Percentiles rank a stretch among this genome's conserved stretches.
Conservation (phyloP, 2,329 filamentous ascomycete species). For the Aschersonia sp. region DNA sequence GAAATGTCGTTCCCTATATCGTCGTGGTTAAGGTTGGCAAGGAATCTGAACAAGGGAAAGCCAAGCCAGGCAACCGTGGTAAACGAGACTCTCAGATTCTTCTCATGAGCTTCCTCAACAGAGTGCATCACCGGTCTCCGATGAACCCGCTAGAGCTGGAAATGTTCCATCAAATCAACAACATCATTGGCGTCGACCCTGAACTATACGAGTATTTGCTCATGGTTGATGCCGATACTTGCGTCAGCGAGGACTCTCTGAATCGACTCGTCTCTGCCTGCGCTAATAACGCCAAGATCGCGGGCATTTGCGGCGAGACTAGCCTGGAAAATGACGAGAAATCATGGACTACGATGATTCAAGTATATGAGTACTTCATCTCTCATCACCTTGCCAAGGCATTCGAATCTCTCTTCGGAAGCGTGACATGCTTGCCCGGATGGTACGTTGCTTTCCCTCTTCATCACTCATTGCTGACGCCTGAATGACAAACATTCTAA, state of each 20-base stretch:
- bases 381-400: conserved; percentile 94
- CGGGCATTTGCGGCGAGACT: conserved; percentile 94
- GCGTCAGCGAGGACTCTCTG: conserved; percentile 78
- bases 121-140: conserved; percentile 81
- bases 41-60: conserved; percentile 78
- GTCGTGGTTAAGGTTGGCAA: conserved; percentile 96
- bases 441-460: conserved; percentile 52
- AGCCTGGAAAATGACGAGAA: conserved; percentile 89
- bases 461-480: neutral
- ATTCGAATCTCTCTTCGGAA: conserved; percentile 94
- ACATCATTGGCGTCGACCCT: conserved; percentile 94
- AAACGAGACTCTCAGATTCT: conserved; percentile 97
- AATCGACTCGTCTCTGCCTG: conserved; percentile 88
- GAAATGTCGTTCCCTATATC: conserved; percentile 91
- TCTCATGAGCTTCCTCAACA: conserved; percentile 94
- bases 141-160: conserved; percentile 96
- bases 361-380: conserved; percentile 99
- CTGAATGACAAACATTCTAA: conserved; percentile 16
- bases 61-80: conserved; percentile 93
- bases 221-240: conserved; percentile 96
- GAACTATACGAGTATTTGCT: conserved; percentile 94
- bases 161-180: conserved; percentile 99
- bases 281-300: conserved; percentile 88
- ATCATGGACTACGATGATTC: conserved; percentile 99
- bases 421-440: conserved; percentile 95